Conservation (phyloP, 148 eudicot genomes). For the Cornus kousa region DNA sequence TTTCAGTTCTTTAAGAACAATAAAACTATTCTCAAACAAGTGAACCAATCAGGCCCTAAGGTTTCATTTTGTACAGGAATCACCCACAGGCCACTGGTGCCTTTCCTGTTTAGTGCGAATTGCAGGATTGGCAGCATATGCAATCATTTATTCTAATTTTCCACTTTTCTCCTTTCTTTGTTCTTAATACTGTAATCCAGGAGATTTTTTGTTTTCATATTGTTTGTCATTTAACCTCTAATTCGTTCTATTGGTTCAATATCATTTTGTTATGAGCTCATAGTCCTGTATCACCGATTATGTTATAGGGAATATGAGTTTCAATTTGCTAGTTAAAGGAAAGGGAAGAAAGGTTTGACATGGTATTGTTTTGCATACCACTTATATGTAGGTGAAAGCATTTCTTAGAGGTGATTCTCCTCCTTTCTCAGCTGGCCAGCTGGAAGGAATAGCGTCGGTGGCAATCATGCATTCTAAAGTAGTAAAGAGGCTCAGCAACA, state of each 20-base stretch:
- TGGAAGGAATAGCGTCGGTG: slow-evolving; percentile 76
- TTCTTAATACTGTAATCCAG: too few relatives aligned
- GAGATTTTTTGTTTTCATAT: neutral
- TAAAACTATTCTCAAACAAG: too few relatives aligned
- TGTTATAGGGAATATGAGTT: neutral
- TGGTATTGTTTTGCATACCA: neutral
- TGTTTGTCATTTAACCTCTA: neutral
- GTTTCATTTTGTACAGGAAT: too few relatives aligned
- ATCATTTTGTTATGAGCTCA: neutral
- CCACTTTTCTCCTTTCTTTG: neutral
- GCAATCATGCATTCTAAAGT: slow-evolving; percentile 63
- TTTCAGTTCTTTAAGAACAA: too few relatives aligned
- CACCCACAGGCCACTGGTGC: too few relatives aligned
- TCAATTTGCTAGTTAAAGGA: neutral
- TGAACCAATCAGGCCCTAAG: too few relatives aligned
- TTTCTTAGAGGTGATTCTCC: slow-evolving; percentile 74
- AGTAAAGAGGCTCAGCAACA: slow-evolving; percentile 57
- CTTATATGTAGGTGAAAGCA: slow-evolving; percentile 69
- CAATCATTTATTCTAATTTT: neutral
- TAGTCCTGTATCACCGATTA: neutral
- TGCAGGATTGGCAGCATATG: neutral
- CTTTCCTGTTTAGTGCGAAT: too few relatives aligned
- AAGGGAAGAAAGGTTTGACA: neutral
- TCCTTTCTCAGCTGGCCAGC: slow-evolving; percentile 80
- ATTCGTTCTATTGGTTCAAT: neutral